phyloP scores from a whole-genome alignment of 371 early-diverging fungal genomes.

The Rhizomucor miehei region DNA sequence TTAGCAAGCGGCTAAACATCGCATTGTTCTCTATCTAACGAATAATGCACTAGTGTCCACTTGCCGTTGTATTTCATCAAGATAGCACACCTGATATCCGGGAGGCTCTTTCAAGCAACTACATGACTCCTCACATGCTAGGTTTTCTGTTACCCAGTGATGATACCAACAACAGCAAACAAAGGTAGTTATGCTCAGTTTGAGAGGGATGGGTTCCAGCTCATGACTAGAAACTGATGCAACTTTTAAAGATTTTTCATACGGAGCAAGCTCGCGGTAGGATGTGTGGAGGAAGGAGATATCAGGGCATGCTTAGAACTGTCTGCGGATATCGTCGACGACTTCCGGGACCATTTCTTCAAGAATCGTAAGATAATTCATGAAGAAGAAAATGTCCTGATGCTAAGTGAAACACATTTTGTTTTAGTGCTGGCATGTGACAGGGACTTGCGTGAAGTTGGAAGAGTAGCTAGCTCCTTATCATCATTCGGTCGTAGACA shows the following conservation, averaged over 20 bases:
- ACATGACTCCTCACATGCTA: constrained; percentile 12
- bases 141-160: constrained; percentile 5
- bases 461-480: constrained; percentile 10
- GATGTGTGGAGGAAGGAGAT: constrained; percentile 7
- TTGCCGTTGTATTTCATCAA: constrained; percentile 9
- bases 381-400: neutral
- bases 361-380: constrained; percentile 10
- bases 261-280: constrained; percentile 12
- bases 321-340: constrained; percentile 3
- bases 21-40: neutral
- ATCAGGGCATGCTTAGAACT: neutral
- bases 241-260: constrained; percentile 4
- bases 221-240: neutral
- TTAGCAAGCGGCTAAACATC: too few relatives aligned
- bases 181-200: neutral
- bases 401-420: neutral
- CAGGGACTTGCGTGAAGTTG: constrained; percentile 12
- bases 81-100: constrained; percentile 3
- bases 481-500: neutral
- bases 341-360: constrained; percentile 9
- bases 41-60: constrained; percentile 4
- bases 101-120: constrained; percentile 7
- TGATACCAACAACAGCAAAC: neutral
- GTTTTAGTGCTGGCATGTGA: constrained; percentile 11
- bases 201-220: neutral